These are phyloP conservation scores for Trichosanthes truncata DNA, from an alignment of 306 rosid genomes.

Conservation along the genomic window DNA sequence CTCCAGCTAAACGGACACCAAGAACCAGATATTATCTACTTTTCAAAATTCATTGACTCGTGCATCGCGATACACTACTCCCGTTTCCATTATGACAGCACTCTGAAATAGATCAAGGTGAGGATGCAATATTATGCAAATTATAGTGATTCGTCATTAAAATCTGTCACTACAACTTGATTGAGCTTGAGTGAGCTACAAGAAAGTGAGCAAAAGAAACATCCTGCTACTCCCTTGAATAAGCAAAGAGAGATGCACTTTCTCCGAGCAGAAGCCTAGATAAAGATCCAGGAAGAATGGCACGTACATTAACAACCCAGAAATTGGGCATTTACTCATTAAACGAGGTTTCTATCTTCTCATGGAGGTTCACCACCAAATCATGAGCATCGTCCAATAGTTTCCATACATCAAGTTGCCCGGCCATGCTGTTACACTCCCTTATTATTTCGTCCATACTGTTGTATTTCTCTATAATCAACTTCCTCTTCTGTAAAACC, in stretches of 20 bases:
- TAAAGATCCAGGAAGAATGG: not conserved
- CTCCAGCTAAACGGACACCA: not conserved
- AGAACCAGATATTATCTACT: not conserved
- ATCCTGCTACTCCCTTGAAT: not conserved
- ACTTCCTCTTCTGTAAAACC: slow-evolving; percentile 80
- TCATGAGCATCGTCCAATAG: slow-evolving; percentile 92
- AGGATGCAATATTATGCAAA: slow-evolving; percentile 2
- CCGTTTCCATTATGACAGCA: not conserved
- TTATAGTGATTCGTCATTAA: not conserved
- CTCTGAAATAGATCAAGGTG: not conserved
- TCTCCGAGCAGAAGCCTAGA: slow-evolving; percentile 1
- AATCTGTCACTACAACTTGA: slow-evolving; percentile 5
- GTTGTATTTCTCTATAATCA: slow-evolving; percentile 86
- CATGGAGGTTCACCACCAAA: slow-evolving; percentile 92
- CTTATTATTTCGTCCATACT: slow-evolving; percentile 98
- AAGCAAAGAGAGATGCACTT: slow-evolving; percentile 1
- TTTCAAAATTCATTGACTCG: not conserved
- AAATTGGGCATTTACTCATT: not conserved
- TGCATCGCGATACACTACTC: not conserved
- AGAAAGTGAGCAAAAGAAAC: slow-evolving; percentile 7
- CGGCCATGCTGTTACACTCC: slow-evolving; percentile 98
- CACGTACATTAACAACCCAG: not conserved
- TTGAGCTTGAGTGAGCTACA: slow-evolving; percentile 6
- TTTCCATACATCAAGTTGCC: slow-evolving; percentile 95
- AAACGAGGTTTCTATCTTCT: slow-evolving; percentile 50